Evolutionary conservation across 495 filamentous ascomycete genomes (phyloP).

Genomic region (Beverwykella pulmonaria): DNA sequence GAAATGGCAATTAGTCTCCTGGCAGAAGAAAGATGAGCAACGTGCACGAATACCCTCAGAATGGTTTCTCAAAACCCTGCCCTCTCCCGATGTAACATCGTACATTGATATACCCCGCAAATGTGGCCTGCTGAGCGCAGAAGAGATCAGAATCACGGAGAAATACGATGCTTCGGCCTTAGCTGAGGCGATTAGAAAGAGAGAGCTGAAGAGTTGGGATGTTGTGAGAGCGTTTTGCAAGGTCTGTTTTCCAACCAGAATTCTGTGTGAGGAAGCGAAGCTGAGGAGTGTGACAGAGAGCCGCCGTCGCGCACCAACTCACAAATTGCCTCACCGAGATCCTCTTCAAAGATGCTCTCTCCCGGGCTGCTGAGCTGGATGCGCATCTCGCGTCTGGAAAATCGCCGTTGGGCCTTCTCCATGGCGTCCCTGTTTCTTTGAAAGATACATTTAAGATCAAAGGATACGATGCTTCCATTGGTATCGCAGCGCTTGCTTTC

Average conservation of each 20-base stretch:
- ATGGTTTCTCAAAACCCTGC: constrained; percentile 38
- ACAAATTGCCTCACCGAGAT: constrained; percentile 51
- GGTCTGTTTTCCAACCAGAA: constrained; percentile 35
- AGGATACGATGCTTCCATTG: constrained; percentile 45
- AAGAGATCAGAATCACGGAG: constrained; percentile 64
- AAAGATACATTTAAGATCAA: constrained; percentile 49
- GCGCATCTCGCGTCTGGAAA: constrained; percentile 38
- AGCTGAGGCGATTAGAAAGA: constrained; percentile 51
- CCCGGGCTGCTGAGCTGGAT: constrained; percentile 44
- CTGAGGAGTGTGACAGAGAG: constrained; percentile 34
- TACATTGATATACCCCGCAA: constrained; percentile 42
- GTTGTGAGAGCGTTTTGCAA: constrained; percentile 66
- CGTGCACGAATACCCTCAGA: constrained; percentile 42
- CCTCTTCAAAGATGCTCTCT: constrained; percentile 44
- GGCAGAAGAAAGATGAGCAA: constrained; percentile 45
- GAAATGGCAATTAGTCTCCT: constrained; percentile 43
- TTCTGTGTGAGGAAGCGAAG: neutral
- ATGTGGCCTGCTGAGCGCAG: constrained; percentile 51
- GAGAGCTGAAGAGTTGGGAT: constrained; percentile 56
- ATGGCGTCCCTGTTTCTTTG: constrained; percentile 48
- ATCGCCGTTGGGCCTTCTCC: constrained; percentile 46
- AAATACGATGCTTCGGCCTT: constrained; percentile 56
- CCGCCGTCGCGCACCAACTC: constrained; percentile 48
- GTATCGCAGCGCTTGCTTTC: constrained; percentile 43
- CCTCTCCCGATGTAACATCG: constrained; percentile 13